These are phyloP conservation scores for Triticum turgidum DNA, from an alignment of 176 grass and related monocot genomes.

Conservation along the genomic window DNA sequence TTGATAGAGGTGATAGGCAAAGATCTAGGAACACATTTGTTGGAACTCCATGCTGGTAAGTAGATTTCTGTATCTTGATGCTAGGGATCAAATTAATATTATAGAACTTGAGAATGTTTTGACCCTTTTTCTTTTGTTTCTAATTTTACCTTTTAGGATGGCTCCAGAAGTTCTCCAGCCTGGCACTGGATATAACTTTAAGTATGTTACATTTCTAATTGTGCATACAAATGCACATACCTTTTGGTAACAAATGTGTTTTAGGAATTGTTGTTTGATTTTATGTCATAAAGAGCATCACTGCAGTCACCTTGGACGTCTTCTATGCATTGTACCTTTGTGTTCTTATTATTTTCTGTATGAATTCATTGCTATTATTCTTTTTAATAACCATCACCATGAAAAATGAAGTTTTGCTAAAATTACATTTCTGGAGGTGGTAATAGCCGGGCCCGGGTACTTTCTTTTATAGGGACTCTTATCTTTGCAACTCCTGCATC, in stretches of 20 bases:
- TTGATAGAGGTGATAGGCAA: slow-evolving; percentile 98
- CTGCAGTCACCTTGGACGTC: background rate
- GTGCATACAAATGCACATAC: slow-evolving; percentile 6
- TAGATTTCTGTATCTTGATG: background rate
- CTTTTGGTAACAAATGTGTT: slow-evolving; percentile 5
- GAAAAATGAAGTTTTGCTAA: background rate
- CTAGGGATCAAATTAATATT: slow-evolving; percentile 12
- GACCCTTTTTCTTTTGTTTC: slow-evolving; percentile 3
- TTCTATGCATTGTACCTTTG: slow-evolving; percentile 11
- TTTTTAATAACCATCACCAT: background rate
- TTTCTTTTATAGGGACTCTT: background rate
- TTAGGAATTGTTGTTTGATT: background rate
- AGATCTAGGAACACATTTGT: slow-evolving; percentile 97
- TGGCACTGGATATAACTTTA: slow-evolving; percentile 95
- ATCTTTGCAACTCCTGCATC: background rate
- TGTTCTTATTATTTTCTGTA: slow-evolving; percentile 2
- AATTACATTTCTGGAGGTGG: slow-evolving; percentile 9
- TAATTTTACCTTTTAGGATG: slow-evolving; percentile 76
- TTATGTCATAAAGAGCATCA: background rate
- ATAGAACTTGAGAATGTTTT: slow-evolving; percentile 15
- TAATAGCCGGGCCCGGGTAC: background rate
- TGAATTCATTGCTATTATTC: background rate
- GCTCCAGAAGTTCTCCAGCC: slow-evolving; percentile 97
- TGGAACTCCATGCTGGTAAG: slow-evolving; percentile 97
- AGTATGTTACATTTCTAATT: slow-evolving; percentile 62